Conservation (phyloP, 2,329 filamentous ascomycete genomes). For the Elsinoe perseae region DNA sequence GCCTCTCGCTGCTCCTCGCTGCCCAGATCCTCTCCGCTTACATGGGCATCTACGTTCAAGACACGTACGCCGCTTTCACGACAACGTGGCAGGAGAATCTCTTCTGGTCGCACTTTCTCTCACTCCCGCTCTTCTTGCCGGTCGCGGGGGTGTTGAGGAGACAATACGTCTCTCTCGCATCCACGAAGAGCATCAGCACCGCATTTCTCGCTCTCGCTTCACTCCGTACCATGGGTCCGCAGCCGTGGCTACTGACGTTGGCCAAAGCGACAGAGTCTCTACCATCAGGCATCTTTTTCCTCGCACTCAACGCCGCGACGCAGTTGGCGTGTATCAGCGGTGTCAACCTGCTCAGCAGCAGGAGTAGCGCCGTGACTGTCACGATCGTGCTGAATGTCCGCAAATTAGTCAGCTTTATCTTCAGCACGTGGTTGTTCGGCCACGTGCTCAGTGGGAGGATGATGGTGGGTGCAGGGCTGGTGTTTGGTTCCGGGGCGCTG, state of each 20-base stretch:
- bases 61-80: constrained; percentile 77
- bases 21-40: constrained; percentile 86
- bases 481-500: constrained; percentile 83
- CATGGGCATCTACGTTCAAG: constrained; percentile 92
- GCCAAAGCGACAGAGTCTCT: constrained; percentile 22
- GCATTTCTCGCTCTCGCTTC: constrained; percentile 24
- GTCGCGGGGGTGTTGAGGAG: constrained; percentile 57
- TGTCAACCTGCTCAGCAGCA: constrained; percentile 86
- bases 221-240: constrained; percentile 17
- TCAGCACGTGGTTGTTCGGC: constrained; percentile 92
- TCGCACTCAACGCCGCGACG: constrained; percentile 72
- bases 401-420: constrained; percentile 80
- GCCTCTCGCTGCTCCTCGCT: constrained; percentile 73
- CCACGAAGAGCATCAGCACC: constrained; percentile 51
- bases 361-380: constrained; percentile 84
- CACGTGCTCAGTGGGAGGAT: constrained; percentile 72
- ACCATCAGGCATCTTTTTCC: constrained; percentile 63
- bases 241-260: constrained; percentile 29
- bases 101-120: constrained; percentile 79
- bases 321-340: constrained; percentile 94
- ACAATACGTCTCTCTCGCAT: constrained; percentile 57
- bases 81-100: constrained; percentile 92
- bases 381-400: constrained; percentile 94
- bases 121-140: constrained; percentile 66
- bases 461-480: constrained; percentile 69